Evolutionary conservation across 2,329 filamentous ascomycete species (phyloP).

Genomic region (Bipolaris victoriae): DNA sequence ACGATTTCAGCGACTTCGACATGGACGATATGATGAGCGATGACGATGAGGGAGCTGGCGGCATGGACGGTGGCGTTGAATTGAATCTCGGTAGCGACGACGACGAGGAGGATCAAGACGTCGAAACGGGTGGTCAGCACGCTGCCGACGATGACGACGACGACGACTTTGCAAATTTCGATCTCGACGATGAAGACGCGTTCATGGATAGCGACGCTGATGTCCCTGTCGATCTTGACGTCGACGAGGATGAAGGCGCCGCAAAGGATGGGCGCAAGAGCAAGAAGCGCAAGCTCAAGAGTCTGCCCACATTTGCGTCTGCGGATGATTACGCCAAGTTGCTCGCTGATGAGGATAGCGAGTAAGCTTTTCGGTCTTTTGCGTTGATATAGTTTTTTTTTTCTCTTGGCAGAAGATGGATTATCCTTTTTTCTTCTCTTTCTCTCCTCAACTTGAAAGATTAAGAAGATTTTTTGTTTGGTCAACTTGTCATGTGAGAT

Average conservation of each 20-base stretch:
- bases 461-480: too few relatives aligned
- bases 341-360: constrained; percentile 67
- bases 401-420: too few relatives aligned
- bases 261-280: constrained; percentile 57
- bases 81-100: constrained; percentile 57
- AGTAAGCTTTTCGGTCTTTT: constrained; percentile 15
- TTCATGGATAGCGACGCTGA: constrained; percentile 64
- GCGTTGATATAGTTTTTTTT: too few relatives aligned
- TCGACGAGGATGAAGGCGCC: constrained; percentile 49
- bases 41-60: constrained; percentile 55
- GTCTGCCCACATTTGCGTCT: constrained; percentile 89
- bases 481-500: too few relatives aligned
- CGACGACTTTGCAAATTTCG: constrained; percentile 51
- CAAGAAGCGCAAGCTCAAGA: constrained; percentile 84
- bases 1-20: constrained; percentile 60
- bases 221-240: constrained; percentile 57
- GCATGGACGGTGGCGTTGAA: constrained; percentile 50
- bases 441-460: too few relatives aligned
- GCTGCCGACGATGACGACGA: constrained; percentile 33
- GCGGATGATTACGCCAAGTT: constrained; percentile 91
- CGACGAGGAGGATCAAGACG: constrained; percentile 27
- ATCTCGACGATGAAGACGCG: constrained; percentile 60
- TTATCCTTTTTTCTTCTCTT: too few relatives aligned
- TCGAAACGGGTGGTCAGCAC: constrained; percentile 52
- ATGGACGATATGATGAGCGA: constrained; percentile 54